Evolutionary conservation across 495 filamentous ascomycete species (phyloP).

Genomic region (Lasiosphaeria hispida): DNA sequence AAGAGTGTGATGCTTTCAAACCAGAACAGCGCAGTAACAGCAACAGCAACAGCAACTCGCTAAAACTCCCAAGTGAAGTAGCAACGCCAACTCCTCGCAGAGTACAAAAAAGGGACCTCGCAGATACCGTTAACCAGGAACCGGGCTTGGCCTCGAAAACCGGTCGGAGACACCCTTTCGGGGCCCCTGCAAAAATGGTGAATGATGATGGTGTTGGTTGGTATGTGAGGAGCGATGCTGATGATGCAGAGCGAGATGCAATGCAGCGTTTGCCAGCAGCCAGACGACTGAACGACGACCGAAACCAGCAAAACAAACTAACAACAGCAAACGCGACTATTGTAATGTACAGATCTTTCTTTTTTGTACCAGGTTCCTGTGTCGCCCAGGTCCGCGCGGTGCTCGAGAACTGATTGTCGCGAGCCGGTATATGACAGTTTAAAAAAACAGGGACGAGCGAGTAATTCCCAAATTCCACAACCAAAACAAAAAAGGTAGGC

Average conservation of each 20-base stretch:
- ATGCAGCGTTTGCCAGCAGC: slow-evolving; percentile 34
- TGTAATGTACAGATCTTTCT: slow-evolving; percentile 44
- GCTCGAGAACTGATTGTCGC: slow-evolving; percentile 30
- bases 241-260: slow-evolving; percentile 29
- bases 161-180: slow-evolving; percentile 8
- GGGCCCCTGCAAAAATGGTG: slow-evolving; percentile 17
- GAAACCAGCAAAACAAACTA: slow-evolving; percentile 40
- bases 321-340: slow-evolving; percentile 39
- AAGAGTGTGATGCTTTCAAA: slow-evolving; percentile 33
- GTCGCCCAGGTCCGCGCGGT: slow-evolving; percentile 32
- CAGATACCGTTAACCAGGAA: slow-evolving; percentile 19
- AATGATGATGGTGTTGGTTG: slow-evolving; percentile 34
- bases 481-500: slow-evolving; percentile 21
- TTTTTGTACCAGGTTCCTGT: slow-evolving; percentile 40
- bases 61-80: slow-evolving; percentile 21
- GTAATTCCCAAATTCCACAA: slow-evolving; percentile 24
- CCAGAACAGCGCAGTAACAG: slow-evolving; percentile 26
- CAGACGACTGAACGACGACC: slow-evolving; percentile 41
- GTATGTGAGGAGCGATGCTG: slow-evolving; percentile 40
- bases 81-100: slow-evolving; percentile 18
- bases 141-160: slow-evolving; percentile 4
- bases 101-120: slow-evolving; percentile 18
- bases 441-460: slow-evolving; percentile 35
- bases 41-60: slow-evolving; percentile 26
- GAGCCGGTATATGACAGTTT: slow-evolving; percentile 48